A percentile compares a stretch with the other conserved stretches of the same genome.
Evolutionary conservation across 2,329 filamentous ascomycete species (phyloP).

Genomic region (Hymenoscyphus fructigenus): DNA sequence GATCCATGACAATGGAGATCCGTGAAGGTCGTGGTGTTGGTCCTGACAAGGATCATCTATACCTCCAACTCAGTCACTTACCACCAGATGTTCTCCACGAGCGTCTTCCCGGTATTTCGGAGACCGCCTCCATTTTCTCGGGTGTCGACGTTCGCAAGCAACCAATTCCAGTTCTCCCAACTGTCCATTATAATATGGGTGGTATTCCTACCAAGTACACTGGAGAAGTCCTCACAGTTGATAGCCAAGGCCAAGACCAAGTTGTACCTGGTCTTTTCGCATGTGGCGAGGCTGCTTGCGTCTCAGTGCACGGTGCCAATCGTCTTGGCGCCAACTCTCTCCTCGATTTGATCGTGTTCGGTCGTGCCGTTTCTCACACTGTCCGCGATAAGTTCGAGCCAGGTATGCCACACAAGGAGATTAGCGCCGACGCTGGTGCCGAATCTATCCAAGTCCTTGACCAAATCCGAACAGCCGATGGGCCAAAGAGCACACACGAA

Average conservation of each 20-base stretch:
- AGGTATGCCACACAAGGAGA: constrained; percentile 74
- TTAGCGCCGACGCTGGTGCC: constrained; percentile 82
- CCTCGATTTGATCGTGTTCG: constrained; percentile 95
- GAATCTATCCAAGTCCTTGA: constrained; percentile 85
- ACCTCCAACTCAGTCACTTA: constrained; percentile 94
- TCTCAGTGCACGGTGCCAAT: constrained; percentile 98
- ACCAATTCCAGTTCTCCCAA: constrained; percentile 93
- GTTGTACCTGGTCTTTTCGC: constrained; percentile 93
- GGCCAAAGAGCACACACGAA: constrained; percentile 83
- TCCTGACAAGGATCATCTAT: constrained; percentile 97
- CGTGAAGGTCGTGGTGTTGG: constrained; percentile 96
- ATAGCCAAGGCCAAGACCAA: constrained; percentile 84
- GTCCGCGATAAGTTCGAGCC: constrained; percentile 93
- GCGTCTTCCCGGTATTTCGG: constrained; percentile 96
- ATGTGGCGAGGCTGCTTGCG: constrained; percentile 94
- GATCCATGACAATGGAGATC: constrained; percentile 98
- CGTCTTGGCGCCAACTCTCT: constrained; percentile 97
- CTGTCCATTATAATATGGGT: constrained; percentile 99
- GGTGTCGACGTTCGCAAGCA: constrained; percentile 97
- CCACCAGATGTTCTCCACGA: constrained; percentile 90
- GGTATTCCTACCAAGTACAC: constrained; percentile 98
- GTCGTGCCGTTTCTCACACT: constrained; percentile 94
- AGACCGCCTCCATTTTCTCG: constrained; percentile 95
- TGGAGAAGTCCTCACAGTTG: constrained; percentile 88
- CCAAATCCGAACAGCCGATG: constrained; percentile 77